A percentile compares a stretch with the other conserved stretches of the same genome.
Conservation (phyloP, 2,329 filamentous ascomycete species). For the Exophiala aquamarina region DNA sequence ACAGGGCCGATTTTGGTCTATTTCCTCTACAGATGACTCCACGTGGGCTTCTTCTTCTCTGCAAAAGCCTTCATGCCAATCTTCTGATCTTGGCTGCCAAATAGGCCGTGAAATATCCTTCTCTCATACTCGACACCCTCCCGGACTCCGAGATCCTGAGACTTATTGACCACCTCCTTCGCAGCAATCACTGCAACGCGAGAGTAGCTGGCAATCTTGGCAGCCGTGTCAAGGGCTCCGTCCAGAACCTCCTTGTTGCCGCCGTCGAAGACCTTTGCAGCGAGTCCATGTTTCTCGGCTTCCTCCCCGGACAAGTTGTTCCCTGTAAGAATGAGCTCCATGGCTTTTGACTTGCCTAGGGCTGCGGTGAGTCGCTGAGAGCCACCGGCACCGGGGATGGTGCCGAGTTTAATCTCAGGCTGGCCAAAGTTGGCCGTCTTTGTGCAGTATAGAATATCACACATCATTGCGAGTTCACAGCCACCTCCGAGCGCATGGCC, state of each 20-base stretch:
- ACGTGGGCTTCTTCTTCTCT: constrained; percentile 90
- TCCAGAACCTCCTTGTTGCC: constrained; percentile 80
- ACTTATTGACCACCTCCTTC: constrained; percentile 99
- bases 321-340: constrained; percentile 89
- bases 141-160: constrained; percentile 80
- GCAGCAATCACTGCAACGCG: constrained; percentile 82
- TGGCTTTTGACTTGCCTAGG: constrained; percentile 79
- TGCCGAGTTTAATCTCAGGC: constrained; percentile 93
- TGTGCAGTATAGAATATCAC: constrained; percentile 90
- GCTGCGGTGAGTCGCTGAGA: constrained; percentile 83
- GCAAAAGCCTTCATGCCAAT: constrained; percentile 95
- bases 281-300: constrained; percentile 87
- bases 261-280: constrained; percentile 72
- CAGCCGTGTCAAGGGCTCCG: constrained; percentile 77
- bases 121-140: constrained; percentile 96
- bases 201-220: constrained; percentile 84
- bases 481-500: constrained; percentile 93
- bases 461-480: constrained; percentile 97
- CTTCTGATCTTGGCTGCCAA: constrained; percentile 96
- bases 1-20: too few relatives aligned
- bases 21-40: constrained; percentile 51
- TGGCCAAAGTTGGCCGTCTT: constrained; percentile 87
- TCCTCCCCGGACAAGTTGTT: constrained; percentile 80
- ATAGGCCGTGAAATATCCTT: constrained; percentile 86
- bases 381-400: constrained; percentile 88